Evolutionary conservation across 148 eudicot genomes (phyloP).

Genomic region (Chenopodium quinoa): DNA sequence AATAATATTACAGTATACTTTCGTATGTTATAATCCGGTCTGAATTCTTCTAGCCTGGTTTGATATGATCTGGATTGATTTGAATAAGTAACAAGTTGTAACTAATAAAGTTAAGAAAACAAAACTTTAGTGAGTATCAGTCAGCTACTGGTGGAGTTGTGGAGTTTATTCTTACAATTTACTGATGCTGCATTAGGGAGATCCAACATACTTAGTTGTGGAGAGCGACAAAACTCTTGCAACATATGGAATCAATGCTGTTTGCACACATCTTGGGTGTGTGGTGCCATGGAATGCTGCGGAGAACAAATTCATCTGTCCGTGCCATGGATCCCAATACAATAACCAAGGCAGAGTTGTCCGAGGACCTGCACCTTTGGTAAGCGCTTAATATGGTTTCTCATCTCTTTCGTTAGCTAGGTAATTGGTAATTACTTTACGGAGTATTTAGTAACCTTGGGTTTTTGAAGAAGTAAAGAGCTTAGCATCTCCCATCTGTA

Average conservation of each 20-base stretch:
- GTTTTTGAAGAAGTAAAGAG: not conserved
- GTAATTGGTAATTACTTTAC: no score
- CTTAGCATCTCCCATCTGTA: not conserved
- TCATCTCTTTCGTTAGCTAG: no score
- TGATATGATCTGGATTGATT: no score
- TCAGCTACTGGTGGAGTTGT: not conserved
- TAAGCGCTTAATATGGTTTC: slow-evolving; percentile 24
- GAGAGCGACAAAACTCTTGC: slow-evolving; percentile 86
- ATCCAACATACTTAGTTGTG: slow-evolving; percentile 89
- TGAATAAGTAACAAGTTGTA: no score
- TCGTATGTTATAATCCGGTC: no score
- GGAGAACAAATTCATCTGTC: slow-evolving; percentile 95
- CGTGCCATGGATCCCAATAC: slow-evolving; percentile 97
- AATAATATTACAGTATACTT: no score
- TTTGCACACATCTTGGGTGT: slow-evolving; percentile 96
- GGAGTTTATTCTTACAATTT: not conserved
- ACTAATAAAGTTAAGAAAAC: no score
- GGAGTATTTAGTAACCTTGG: not conserved
- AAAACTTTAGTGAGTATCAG: no score
- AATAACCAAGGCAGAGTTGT: slow-evolving; percentile 87
- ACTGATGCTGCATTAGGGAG: slow-evolving; percentile 54
- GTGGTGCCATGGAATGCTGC: slow-evolving; percentile 91
- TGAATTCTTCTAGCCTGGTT: no score
- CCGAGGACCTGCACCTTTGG: slow-evolving; percentile 95
- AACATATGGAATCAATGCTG: slow-evolving; percentile 82